Evolutionary conservation across 345 rosid species (phyloP).

Genomic region (Acer yangbiense): DNA sequence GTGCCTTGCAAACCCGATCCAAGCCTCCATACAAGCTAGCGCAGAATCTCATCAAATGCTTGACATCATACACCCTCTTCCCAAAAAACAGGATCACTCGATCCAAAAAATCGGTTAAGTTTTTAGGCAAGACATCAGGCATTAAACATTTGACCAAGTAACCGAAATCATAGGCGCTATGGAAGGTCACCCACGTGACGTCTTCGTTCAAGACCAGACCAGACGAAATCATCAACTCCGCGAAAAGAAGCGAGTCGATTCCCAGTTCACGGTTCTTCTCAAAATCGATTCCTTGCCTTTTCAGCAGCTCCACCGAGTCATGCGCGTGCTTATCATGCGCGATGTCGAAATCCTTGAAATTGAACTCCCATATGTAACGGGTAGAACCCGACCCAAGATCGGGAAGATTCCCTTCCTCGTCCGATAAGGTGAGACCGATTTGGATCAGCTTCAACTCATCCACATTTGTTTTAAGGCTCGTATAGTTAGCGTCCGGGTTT

Average conservation of each 20-base stretch:
- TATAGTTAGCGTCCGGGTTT: conserved; percentile 41
- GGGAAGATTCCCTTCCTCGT: conserved; percentile 53
- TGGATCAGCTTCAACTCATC: conserved; percentile 59
- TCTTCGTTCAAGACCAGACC: conserved; percentile 51
- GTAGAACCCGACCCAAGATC: conserved; percentile 43
- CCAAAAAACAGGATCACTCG: conserved; percentile 47
- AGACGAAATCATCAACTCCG: conserved; percentile 54
- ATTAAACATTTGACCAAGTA: conserved; percentile 64
- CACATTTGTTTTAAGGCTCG: conserved; percentile 53
- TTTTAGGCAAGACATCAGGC: conserved; percentile 33
- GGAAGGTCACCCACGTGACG: conserved; percentile 75
- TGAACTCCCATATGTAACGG: conserved; percentile 64
- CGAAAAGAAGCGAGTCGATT: conserved; percentile 46
- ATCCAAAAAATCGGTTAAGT: conserved; percentile 39
- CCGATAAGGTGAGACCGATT: conserved; percentile 60
- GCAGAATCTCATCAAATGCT: conserved; percentile 57
- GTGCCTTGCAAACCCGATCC: conserved; percentile 43
- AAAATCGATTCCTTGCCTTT: conserved; percentile 63
- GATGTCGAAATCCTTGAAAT: conserved; percentile 59
- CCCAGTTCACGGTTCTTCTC: conserved; percentile 47
- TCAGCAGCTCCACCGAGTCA: conserved; percentile 58
- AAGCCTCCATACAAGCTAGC: conserved; percentile 51
- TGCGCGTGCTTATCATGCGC: conserved; percentile 49
- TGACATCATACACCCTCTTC: conserved; percentile 52
- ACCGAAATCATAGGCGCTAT: conserved; percentile 68